Evolutionary conservation across 768 basidiomycete genomes (phyloP).

Genomic region (Leccinum rimulosum): DNA sequence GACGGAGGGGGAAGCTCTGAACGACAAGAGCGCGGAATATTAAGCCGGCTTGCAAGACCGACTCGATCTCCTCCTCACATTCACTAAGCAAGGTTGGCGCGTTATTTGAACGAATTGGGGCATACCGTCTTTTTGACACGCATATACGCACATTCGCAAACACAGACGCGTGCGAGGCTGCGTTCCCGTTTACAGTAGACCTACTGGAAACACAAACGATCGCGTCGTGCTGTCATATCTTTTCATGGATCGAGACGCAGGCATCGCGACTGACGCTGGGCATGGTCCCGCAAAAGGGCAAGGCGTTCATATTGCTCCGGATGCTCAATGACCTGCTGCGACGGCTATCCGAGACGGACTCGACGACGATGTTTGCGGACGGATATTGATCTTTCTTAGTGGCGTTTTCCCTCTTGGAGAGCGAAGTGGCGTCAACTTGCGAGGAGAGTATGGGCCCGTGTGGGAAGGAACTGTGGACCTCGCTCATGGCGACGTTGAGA

Average conservation of each 20-base stretch:
- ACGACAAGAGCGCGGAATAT: constrained; percentile 50
- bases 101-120: not conserved
- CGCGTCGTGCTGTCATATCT: constrained; percentile 78
- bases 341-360: constrained; percentile 81
- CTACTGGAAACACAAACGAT: constrained; percentile 86
- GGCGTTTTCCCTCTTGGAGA: constrained; percentile 86
- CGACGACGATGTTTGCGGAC: constrained; percentile 82
- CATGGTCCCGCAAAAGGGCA: constrained; percentile 84
- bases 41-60: constrained; percentile 58
- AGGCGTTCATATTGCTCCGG: constrained; percentile 80
- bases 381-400: constrained; percentile 84
- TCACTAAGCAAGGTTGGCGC: constrained; percentile 70
- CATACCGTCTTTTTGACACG: constrained; percentile 1
- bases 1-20: constrained; percentile 65
- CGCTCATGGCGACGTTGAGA: constrained; percentile 34
- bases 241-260: constrained; percentile 83
- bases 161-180: constrained; percentile 73
- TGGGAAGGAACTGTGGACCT: constrained; percentile 66
- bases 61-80: constrained; percentile 72
- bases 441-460: constrained; percentile 80
- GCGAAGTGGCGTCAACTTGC: constrained; percentile 85
- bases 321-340: constrained; percentile 85
- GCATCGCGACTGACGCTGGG: constrained; percentile 67
- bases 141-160: not conserved
- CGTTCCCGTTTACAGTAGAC: constrained; percentile 72